Conservation (phyloP, 2,329 filamentous ascomycete genomes). For the Aureobasidium pullulans region DNA sequence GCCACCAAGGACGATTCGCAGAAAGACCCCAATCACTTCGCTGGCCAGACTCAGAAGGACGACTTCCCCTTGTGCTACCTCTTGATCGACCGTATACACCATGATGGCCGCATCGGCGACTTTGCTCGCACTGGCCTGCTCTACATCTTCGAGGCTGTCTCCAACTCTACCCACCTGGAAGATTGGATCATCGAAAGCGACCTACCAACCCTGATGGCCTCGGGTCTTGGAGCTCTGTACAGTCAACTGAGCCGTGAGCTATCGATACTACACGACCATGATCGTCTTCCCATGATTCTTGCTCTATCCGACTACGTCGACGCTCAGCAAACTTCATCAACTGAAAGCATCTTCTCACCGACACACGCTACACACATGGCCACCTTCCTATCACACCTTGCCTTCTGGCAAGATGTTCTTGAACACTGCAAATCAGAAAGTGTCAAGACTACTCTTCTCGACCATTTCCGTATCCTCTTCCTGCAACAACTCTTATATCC, state of each 20-base stretch:
- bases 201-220: conserved; percentile 93
- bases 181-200: conserved; percentile 98
- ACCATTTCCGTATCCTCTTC: conserved; percentile 96
- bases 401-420: conserved; percentile 97
- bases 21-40: conserved; percentile 60
- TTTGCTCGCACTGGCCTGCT: conserved; percentile 90
- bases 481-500: conserved; percentile 93
- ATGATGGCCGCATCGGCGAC: conserved; percentile 88
- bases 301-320: conserved; percentile 83
- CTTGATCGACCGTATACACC: conserved; percentile 91
- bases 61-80: conserved; percentile 96
- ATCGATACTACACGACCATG: conserved; percentile 67
- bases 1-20: conserved; percentile 29
- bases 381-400: conserved; percentile 86
- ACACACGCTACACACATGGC: conserved; percentile 81
- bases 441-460: conserved; percentile 84
- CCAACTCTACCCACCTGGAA: conserved; percentile 72
- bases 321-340: conserved; percentile 59
- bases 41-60: conserved; percentile 74
- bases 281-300: conserved; percentile 73
- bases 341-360: conserved; percentile 64
- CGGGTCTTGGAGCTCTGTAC: conserved; percentile 74
- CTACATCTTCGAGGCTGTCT: conserved; percentile 92
- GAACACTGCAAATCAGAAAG: conserved; percentile 91
- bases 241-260: conserved; percentile 67